These are phyloP conservation scores for Niebla homalea DNA, from an alignment of 495 filamentous ascomycete genomes.

Conservation along the genomic window DNA sequence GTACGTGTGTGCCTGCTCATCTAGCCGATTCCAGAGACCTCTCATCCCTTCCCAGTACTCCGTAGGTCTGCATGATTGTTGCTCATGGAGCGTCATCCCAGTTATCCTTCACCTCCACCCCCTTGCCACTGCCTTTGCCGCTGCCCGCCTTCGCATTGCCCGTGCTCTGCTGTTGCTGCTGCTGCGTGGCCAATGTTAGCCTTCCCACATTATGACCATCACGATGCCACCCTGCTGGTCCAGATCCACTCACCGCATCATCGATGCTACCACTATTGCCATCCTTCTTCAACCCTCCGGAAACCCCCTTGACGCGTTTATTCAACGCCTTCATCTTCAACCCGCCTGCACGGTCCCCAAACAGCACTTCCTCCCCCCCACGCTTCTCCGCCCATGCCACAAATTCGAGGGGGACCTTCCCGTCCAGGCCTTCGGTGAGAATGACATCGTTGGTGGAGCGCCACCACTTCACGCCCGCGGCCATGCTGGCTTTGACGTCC, in stretches of 20 bases:
- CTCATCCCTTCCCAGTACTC: too few species aligned
- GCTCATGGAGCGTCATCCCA: slow-evolving; percentile 8
- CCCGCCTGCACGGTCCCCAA: slow-evolving; percentile 33
- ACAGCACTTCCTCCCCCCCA: slow-evolving; percentile 19
- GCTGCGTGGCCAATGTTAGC: background rate
- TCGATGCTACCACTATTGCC: slow-evolving; percentile 24
- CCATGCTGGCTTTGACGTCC: slow-evolving; percentile 54
- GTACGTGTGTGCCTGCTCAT: too few species aligned
- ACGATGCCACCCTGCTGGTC: background rate
- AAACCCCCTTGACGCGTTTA: slow-evolving; percentile 17
- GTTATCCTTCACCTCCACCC: slow-evolving; percentile 1
- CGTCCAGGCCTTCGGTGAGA: slow-evolving; percentile 29
- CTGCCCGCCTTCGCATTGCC: background rate
- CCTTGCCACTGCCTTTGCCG: background rate
- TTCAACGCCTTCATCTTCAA: slow-evolving; percentile 45
- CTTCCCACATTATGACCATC: slow-evolving; percentile 1
- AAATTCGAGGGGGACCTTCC: slow-evolving; percentile 13
- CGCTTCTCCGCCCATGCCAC: slow-evolving; percentile 48
- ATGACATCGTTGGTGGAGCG: slow-evolving; percentile 73
- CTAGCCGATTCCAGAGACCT: too few species aligned
- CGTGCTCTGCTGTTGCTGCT: background rate
- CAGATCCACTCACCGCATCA: slow-evolving; percentile 16
- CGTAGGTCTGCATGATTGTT: too few species aligned
- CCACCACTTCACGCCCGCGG: slow-evolving; percentile 65
- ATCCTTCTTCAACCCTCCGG: slow-evolving; percentile 32